Evolutionary conservation across 2,329 filamentous ascomycete species (phyloP).

Genomic region (Fonsecaea monophora): DNA sequence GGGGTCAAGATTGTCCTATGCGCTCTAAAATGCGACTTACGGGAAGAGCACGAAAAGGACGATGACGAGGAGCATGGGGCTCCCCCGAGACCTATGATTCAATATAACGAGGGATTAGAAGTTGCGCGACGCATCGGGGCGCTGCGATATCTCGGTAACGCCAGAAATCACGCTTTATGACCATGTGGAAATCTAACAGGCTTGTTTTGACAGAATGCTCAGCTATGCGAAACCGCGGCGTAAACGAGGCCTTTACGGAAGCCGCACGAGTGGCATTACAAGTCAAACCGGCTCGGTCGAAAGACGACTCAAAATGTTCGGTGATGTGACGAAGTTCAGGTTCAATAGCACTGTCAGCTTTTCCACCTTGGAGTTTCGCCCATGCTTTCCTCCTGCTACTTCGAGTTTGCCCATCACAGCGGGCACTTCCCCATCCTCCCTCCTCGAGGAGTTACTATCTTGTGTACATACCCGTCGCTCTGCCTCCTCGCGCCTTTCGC

Average conservation of each 20-base stretch:
- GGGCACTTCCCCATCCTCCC: background rate
- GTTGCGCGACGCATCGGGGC: constrained; percentile 92
- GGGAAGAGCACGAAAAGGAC: constrained; percentile 77
- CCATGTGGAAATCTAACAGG: background rate
- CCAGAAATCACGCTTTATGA: background rate
- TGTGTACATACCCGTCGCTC: constrained; percentile 26
- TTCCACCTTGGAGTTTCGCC: background rate
- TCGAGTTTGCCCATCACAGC: background rate
- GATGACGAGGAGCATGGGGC: constrained; percentile 59
- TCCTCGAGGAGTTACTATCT: background rate
- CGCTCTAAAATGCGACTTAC: constrained; percentile 93
- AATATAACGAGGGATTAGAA: constrained; percentile 88
- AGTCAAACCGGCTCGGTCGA: constrained; percentile 51
- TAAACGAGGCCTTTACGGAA: constrained; percentile 98
- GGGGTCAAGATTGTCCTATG: constrained; percentile 94
- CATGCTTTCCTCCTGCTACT: background rate
- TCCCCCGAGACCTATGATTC: constrained; percentile 63
- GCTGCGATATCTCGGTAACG: constrained; percentile 79
- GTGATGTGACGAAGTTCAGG: constrained; percentile 37
- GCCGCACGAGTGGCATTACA: constrained; percentile 87
- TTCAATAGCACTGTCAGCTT: background rate
- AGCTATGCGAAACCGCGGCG: constrained; percentile 95
- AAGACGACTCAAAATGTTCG: constrained; percentile 43
- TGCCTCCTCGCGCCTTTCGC: constrained; percentile 9
- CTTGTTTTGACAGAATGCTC: constrained; percentile 76